These are phyloP conservation scores for Eimeria mitis DNA, from an alignment of 169 alveolate genomes.

Conservation along the genomic window DNA sequence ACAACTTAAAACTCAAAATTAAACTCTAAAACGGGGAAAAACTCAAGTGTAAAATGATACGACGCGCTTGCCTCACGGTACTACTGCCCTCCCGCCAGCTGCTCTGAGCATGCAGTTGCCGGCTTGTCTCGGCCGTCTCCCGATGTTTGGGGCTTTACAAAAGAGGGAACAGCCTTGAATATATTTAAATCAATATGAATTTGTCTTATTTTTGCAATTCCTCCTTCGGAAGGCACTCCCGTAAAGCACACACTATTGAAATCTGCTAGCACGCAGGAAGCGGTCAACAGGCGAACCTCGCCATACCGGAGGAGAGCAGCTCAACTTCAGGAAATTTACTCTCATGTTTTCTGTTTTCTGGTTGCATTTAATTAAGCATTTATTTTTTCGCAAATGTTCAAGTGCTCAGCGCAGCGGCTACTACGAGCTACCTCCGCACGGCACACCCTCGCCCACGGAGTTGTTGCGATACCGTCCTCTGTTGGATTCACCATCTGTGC, in stretches of 20 bases:
- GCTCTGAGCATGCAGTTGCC: slow-evolving; percentile 7
- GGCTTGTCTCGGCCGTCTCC: slow-evolving; percentile 49
- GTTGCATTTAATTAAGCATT: background rate
- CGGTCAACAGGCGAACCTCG: background rate
- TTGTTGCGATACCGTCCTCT: background rate
- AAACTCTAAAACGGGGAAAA: background rate
- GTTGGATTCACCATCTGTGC: background rate
- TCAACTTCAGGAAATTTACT: background rate
- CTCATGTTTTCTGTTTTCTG: background rate
- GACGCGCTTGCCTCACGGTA: background rate
- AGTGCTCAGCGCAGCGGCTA: background rate
- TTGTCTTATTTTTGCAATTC: background rate
- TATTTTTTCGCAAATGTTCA: no score
- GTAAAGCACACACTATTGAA: background rate
- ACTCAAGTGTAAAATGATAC: no score
- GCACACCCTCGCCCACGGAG: background rate
- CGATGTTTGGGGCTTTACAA: background rate
- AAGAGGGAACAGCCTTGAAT: no score
- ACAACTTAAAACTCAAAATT: background rate
- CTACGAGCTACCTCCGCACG: background rate
- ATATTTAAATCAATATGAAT: background rate
- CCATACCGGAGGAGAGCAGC: background rate
- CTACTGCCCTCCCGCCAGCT: background rate
- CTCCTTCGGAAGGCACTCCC: background rate
- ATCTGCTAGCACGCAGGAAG: background rate